These are phyloP conservation scores for Tilletia indica DNA, from an alignment of 1,284 basidiomycete genomes.

Conservation along the genomic window DNA sequence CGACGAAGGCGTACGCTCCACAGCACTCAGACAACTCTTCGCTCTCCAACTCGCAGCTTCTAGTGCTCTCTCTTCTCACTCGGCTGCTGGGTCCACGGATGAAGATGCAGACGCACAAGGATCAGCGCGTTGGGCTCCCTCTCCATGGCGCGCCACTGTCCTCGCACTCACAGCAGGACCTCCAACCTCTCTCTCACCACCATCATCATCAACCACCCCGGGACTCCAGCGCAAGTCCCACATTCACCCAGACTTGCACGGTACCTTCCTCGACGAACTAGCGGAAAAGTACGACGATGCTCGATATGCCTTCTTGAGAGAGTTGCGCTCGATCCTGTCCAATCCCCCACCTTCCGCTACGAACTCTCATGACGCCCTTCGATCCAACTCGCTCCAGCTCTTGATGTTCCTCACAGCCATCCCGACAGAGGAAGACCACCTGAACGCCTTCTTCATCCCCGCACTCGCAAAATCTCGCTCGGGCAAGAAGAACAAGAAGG, in stretches of 20 bases:
- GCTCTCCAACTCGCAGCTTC: slow-evolving; percentile 34
- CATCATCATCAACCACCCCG: not conserved
- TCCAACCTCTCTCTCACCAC: slow-evolving; percentile 14
- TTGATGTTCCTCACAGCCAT: slow-evolving; percentile 78
- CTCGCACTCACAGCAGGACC: slow-evolving; percentile 36
- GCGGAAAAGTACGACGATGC: slow-evolving; percentile 66
- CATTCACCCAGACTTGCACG: slow-evolving; percentile 40
- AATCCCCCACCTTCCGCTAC: slow-evolving; percentile 59
- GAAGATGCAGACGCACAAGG: slow-evolving; percentile 12
- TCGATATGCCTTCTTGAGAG: slow-evolving; percentile 87
- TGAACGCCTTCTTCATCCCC: slow-evolving; percentile 75
- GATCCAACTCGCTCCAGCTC: slow-evolving; percentile 70
- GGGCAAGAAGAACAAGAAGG: slow-evolving; percentile 29
- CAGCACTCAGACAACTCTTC: slow-evolving; percentile 30
- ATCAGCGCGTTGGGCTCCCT: slow-evolving; percentile 30
- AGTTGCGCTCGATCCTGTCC: slow-evolving; percentile 53
- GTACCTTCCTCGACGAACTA: slow-evolving; percentile 38
- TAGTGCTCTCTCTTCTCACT: slow-evolving; percentile 22
- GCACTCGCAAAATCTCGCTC: slow-evolving; percentile 57
- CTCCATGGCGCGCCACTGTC: slow-evolving; percentile 37
- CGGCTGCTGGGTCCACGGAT: slow-evolving; percentile 11
- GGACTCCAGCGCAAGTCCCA: not conserved
- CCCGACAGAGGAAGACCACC: slow-evolving; percentile 71
- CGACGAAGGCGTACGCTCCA: slow-evolving; percentile 30
- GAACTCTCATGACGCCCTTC: slow-evolving; percentile 48